These are phyloP conservation scores for Astragalus membranaceus DNA, from an alignment of 306 rosid genomes.

Conservation along the genomic window DNA sequence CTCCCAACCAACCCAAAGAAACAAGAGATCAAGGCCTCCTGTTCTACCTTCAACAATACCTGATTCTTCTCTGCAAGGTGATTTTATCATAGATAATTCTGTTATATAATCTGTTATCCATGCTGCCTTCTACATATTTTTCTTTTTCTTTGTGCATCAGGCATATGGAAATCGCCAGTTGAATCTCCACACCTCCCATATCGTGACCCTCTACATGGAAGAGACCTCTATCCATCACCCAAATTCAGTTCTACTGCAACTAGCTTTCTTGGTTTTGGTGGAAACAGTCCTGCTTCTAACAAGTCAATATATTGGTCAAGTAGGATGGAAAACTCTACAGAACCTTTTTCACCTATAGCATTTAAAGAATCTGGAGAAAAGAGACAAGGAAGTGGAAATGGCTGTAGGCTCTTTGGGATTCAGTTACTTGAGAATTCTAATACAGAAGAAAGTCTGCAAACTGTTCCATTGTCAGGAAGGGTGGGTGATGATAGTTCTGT, in stretches of 20 bases:
- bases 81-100: conserved; percentile 5
- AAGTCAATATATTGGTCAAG: conserved; percentile 61
- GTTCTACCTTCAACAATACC: conserved; percentile 54
- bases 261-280: conserved; percentile 57
- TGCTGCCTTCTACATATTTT: not conserved
- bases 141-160: conserved; percentile 32
- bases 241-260: conserved; percentile 54
- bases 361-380: conserved; percentile 55
- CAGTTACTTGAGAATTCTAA: conserved; percentile 66
- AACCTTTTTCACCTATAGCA: conserved; percentile 48
- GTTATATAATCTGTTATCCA: not conserved
- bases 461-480: conserved; percentile 40
- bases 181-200: conserved; percentile 58
- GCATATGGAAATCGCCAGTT: conserved; percentile 67
- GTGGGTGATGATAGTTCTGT: conserved; percentile 38
- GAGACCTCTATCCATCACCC: conserved; percentile 55
- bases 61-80: conserved; percentile 65
- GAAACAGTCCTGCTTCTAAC: conserved; percentile 62
- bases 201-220: conserved; percentile 58
- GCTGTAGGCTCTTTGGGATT: conserved; percentile 86
- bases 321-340: conserved; percentile 53
- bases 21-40: conserved; percentile 79
- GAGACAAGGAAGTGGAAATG: conserved; percentile 64
- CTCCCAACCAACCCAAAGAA: conserved; percentile 71
- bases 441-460: conserved; percentile 50